Evolutionary conservation across 768 basidiomycete genomes (phyloP).

Genomic region (Clathrus columnatus): DNA sequence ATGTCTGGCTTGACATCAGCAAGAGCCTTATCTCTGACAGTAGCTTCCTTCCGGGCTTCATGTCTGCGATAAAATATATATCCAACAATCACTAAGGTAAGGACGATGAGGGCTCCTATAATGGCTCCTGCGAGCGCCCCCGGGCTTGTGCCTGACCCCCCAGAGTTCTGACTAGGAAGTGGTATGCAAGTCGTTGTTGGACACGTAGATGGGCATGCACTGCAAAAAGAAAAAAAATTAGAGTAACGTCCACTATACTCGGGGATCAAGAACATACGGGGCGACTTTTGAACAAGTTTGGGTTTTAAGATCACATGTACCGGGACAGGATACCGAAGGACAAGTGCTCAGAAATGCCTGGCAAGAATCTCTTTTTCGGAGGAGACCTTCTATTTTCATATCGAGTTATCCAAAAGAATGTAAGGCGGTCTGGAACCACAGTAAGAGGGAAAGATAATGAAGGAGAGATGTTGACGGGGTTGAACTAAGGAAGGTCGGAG

Average conservation of each 20-base stretch:
- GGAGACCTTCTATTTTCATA: conserved; percentile 3
- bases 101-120: conserved; percentile 52
- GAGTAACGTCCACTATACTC: no score
- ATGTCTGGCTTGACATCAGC: conserved; percentile 35
- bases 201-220: conserved; percentile 10
- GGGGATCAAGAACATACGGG: conserved; percentile 1
- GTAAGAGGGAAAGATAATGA: conserved; percentile 1
- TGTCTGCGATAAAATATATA: conserved; percentile 55
- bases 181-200: background rate
- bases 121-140: conserved; percentile 72
- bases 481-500: background rate
- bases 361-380: background rate
- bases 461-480: background rate
- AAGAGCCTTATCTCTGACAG: conserved; percentile 32
- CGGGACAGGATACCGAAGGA: conserved; percentile 2
- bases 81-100: conserved; percentile 40
- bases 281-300: conserved; percentile 5
- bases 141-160: conserved; percentile 38
- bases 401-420: conserved; percentile 3
- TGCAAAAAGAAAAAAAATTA: background rate
- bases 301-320: conserved; percentile 5
- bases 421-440: background rate
- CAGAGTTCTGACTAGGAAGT: background rate
- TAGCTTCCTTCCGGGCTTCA: conserved; percentile 26
- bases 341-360: background rate